Evolutionary conservation across 805 yeast species (phyloP).

Genomic region (Metschnikowia chrysomelidarum): DNA sequence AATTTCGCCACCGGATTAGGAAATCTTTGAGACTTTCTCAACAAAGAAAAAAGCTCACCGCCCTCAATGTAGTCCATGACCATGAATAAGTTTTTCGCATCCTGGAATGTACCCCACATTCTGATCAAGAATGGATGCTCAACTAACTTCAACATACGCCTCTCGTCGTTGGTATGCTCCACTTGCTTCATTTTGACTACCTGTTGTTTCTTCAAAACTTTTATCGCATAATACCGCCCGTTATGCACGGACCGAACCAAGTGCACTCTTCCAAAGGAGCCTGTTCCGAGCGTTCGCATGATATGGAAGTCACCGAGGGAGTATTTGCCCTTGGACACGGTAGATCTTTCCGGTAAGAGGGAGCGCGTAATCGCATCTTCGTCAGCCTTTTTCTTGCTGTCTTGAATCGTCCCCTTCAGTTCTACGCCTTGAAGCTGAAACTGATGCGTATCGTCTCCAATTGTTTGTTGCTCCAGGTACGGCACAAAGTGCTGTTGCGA

Average conservation of each 20-base stretch:
- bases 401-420: conserved; percentile 3
- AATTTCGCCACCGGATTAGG: conserved; percentile 65
- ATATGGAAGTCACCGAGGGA: conserved; percentile 55
- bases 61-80: conserved; percentile 67
- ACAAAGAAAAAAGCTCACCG: conserved; percentile 55
- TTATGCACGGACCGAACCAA: conserved; percentile 57
- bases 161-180: conserved; percentile 62
- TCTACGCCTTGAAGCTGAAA: conserved; percentile 5
- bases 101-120: conserved; percentile 71
- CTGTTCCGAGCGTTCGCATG: conserved; percentile 58
- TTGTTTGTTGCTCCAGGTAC: neutral
- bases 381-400: conserved; percentile 9
- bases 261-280: conserved; percentile 61
- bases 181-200: conserved; percentile 62
- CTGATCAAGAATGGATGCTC: conserved; percentile 60
- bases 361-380: conserved; percentile 18
- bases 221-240: conserved; percentile 59
- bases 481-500: conserved; percentile 6
- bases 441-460: conserved; percentile 1
- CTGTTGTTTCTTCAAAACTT: conserved; percentile 54
- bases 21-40: conserved; percentile 56
- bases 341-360: conserved; percentile 20
- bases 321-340: conserved; percentile 52
- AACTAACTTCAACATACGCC: conserved; percentile 55
- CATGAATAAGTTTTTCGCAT: conserved; percentile 55